Evolutionary conservation across 495 filamentous ascomycete species (phyloP).

Genomic region (Tuber melanosporum): DNA sequence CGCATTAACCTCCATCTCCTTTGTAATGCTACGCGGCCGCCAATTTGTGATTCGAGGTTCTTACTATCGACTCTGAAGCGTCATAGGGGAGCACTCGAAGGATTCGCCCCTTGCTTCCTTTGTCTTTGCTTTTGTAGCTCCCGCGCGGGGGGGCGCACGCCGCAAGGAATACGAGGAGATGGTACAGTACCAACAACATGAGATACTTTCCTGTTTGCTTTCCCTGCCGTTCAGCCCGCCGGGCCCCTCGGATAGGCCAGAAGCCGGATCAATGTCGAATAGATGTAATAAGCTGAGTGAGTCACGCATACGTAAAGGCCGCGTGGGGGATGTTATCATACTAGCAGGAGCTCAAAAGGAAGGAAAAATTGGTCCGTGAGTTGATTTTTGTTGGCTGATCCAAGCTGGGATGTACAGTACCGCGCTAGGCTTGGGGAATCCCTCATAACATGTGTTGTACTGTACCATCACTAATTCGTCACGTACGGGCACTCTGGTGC

Average conservation of each 20-base stretch:
- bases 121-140: neutral
- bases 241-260: neutral
- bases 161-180: neutral
- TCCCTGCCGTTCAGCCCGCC: neutral
- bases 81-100: neutral
- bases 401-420: neutral
- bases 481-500: neutral
- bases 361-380: neutral
- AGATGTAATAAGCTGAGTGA: neutral
- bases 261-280: neutral
- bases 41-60: neutral
- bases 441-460: neutral
- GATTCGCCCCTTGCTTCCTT: neutral
- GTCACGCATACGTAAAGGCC: neutral
- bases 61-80: neutral
- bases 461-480: neutral
- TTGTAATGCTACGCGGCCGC: neutral
- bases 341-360: neutral
- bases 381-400: neutral
- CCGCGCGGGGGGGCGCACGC: neutral
- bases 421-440: neutral
- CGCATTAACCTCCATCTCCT: neutral
- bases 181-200: neutral
- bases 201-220: neutral
- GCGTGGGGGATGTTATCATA: neutral